Evolutionary conservation across 805 yeast species (phyloP), one percentile per base, ranked within the genome.

Genomic region (Metschnikowia santaceciliae): DNA sequence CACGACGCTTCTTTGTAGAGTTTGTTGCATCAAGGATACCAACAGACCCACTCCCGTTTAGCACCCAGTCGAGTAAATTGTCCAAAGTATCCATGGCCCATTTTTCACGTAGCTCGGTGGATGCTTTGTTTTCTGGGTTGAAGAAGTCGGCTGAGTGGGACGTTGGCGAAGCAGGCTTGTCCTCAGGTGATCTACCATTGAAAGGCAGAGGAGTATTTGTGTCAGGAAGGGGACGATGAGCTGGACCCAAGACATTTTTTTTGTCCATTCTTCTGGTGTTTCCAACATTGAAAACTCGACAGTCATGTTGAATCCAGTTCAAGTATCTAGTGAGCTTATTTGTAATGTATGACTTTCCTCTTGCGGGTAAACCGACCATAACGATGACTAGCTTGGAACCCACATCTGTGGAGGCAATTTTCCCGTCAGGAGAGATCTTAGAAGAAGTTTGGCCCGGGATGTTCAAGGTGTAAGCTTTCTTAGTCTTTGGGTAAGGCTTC

Each of bases 71-170:
- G 34, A 92, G 72, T 49, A 92, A 69, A 61, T 86, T 87, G 53
- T 90, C 92, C 51, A 92, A 71, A 0, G 99, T 92, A 56, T 92
- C 96, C 82, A 86, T 84, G 0, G 99, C 99, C 98, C 98, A 94
- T 66, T 86, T 80, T 62, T 92, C 97, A 54, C 98, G 79, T 42
- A 90, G 71, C 32, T 76, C 73, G 3, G 81, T 81, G 15, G 86
- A 81, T 13, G 79, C 72, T 38, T 74, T 68, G 66, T 94, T 90
- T 48, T 81, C 83, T 0, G 98, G 97, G 33, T 84, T 79, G 70
- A 92, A 92, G 64, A 92, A 92, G 51, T 79, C 84, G 1, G 97
- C 97, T 51, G 81, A 80, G 59, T 92, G 97, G 15, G 60, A 57
- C 5, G 58, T 52, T 3, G 59, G 59, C 22, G 53, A 70, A 63